Base-by-base conservation (phyloP, 139 green algal genomes). In the Chloropicon primus region DNA sequence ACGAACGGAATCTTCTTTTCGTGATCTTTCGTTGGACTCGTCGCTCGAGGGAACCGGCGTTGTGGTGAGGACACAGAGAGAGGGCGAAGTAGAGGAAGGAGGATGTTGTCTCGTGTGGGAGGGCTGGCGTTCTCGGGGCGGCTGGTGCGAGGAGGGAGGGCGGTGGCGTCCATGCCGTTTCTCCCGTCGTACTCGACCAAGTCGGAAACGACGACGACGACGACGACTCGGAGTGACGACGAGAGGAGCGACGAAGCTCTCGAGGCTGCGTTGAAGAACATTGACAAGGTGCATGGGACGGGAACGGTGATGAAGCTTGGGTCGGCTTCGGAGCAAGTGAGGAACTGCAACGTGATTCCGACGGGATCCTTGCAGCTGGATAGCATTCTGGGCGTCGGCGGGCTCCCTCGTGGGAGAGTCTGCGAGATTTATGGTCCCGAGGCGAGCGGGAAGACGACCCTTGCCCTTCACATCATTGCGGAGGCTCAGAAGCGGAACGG, bases 401-500 rank as follows among this genome's bases (percentile, higher is more conserved):
- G 41, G 5, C 41, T 62, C 10, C 41, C 41, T 5, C 5, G 41
- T 5, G 41, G 41, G 10, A 62, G 41, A 17, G 41, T 62, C 10
- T 62, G 41, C 41, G 41, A 62, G 41, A 62, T 62, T 17, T 97
- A 91, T 83, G 94, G 94, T 2, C 94, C 93, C 22, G 95, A 99
- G 85, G 86, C 81, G 54, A 90, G 84, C 54, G 95, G 95, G 72
- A 99, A 99, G 86, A 98, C 94, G 1, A 97, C 95, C 0, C 81
- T 99, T 76, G 95, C 95, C 1, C 82, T 99, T 81, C 91, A 97
- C 81, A 91, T 89, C 1, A 93, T 97, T 22, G 95, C 94, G 10
- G 91, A 96, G 78, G 86, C 92, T n/a, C 91, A 92, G 41, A 86
- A 83, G 29, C 24, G 72, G 17, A 87, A 88, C 25, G 92, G 87